Evolutionary conservation across 1,284 basidiomycete species (phyloP).

Genomic region (Rhodotorula sp.): DNA sequence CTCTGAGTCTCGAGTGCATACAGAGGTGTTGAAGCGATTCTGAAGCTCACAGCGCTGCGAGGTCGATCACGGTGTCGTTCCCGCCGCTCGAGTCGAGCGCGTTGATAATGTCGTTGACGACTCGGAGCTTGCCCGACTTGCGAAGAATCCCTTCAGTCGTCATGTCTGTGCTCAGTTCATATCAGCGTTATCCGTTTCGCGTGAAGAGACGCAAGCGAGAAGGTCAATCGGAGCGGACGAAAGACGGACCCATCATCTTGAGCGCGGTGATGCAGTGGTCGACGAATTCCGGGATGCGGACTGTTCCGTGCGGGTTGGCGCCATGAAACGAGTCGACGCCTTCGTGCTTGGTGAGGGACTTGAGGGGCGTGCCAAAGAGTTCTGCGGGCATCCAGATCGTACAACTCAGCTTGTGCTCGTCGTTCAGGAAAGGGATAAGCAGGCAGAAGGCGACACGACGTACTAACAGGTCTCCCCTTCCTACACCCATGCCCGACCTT

Average conservation of each 20-base stretch:
- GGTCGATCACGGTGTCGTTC: slow-evolving; percentile 20
- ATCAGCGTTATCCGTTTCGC: no score
- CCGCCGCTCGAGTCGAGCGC: slow-evolving; percentile 27
- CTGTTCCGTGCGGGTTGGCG: slow-evolving; percentile 13
- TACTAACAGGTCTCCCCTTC: slow-evolving; percentile 1
- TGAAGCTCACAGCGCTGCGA: slow-evolving; percentile 15
- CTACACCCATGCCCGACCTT: not conserved
- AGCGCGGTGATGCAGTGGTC: slow-evolving; percentile 35
- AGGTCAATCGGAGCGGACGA: not conserved
- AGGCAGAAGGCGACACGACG: not conserved
- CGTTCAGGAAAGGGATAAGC: no score
- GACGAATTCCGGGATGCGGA: slow-evolving; percentile 31
- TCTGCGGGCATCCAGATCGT: slow-evolving; percentile 1
- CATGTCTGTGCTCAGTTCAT: slow-evolving; percentile 6
- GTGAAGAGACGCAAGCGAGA: no score
- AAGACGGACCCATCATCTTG: slow-evolving; percentile 20
- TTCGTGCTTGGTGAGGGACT: slow-evolving; percentile 19
- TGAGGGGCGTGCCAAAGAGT: slow-evolving; percentile 24
- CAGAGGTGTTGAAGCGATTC: no score
- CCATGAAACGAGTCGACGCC: slow-evolving; percentile 24
- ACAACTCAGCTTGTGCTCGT: not conserved
- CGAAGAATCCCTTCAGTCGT: slow-evolving; percentile 29
- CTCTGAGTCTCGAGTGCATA: no score
- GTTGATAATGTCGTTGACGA: slow-evolving; percentile 16
- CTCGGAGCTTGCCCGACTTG: slow-evolving; percentile 13